phyloP scores from a whole-genome alignment of 1,284 basidiomycete species.

The Cutaneotrichosporon mucoides region DNA sequence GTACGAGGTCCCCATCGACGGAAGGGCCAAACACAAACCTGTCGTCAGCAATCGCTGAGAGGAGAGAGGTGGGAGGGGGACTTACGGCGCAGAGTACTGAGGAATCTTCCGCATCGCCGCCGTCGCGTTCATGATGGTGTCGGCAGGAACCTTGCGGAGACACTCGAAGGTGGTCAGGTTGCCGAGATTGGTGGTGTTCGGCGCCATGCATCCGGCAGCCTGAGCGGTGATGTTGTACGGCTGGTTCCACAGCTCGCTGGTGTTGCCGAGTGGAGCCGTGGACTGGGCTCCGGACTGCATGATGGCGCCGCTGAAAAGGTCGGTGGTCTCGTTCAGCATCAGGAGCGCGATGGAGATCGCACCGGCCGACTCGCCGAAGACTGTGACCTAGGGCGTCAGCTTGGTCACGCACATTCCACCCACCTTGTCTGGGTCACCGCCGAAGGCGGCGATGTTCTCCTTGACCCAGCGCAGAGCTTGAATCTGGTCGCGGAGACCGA shows the following conservation, averaged over 20 bases:
- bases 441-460: constrained; percentile 51
- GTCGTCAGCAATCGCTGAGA: too few species aligned
- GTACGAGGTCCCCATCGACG: constrained; percentile 44
- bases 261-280: not conserved
- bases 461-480: constrained; percentile 54
- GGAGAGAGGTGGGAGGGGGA: too few species aligned
- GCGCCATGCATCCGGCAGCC: constrained; percentile 1
- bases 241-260: not conserved
- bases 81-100: not conserved
- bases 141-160: constrained; percentile 30
- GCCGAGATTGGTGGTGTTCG: not conserved
- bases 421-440: constrained; percentile 50
- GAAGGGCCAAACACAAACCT: constrained; percentile 17
- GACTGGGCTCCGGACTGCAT: constrained; percentile 44
- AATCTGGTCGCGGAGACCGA: constrained; percentile 50
- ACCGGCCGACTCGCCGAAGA: constrained; percentile 49
- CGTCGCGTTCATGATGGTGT: constrained; percentile 28
- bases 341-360: constrained; percentile 40
- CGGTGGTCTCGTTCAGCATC: constrained; percentile 30
- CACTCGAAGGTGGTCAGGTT: constrained; percentile 19
- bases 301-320: constrained; percentile 47
- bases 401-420: too few species aligned
- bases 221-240: not conserved
- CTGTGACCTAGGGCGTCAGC: constrained; percentile 18
- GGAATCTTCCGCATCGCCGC: not conserved